Evolutionary conservation across 2,329 filamentous ascomycete genomes (phyloP), one percentile per base, ranked within the genome.

Genomic region (Microsporum ferrugineum): DNA sequence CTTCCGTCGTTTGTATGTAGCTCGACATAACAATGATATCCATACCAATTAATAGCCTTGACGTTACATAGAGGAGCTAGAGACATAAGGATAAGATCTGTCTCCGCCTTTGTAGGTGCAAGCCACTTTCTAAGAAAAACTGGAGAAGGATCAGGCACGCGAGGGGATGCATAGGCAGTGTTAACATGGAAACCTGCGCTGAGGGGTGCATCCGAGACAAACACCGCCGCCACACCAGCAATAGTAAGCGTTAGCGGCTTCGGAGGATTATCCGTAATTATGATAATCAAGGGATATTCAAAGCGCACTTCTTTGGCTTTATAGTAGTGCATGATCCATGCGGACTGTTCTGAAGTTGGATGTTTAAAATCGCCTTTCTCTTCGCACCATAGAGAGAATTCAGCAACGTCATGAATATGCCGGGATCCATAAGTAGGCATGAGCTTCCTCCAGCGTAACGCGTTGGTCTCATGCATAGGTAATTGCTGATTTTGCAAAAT

Each of bases 91-190:
- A 59, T 59, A 12, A 39, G 39, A 12, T 43, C 31, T 17, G 34
- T 3, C 12, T 47, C 57, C 6, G 17, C 10, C 36, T 34, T 59
- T 8, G 39, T 59, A 5, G 57, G 39, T 6, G 41, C 33, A 8
- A 29, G 14, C 57, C 29, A 49, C 6, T 29, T 43, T n/a, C 23
- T 34, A n/a, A 59, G 29, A 7, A 7, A 2, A 29, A 36, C n/a
- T 6, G 57, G 39, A 29, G 10, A n/a, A 5, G 57, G 39, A n/a
- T 47, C 39, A 6, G 57, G 57, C 14, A 59, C 23, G 2, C 57
- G 39, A 33, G 57, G 57, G 8, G 38, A 45, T 34, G 57, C 57
- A 49, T 59, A 59, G 27, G 38, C 39, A 5, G 57, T 59, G 33
- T 31, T 33, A 27, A 59, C 17, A 45, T 4, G 4, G 6, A 47